phyloP scores from a whole-genome alignment of 1,284 basidiomycete species.

The Puccinia polysora region DNA sequence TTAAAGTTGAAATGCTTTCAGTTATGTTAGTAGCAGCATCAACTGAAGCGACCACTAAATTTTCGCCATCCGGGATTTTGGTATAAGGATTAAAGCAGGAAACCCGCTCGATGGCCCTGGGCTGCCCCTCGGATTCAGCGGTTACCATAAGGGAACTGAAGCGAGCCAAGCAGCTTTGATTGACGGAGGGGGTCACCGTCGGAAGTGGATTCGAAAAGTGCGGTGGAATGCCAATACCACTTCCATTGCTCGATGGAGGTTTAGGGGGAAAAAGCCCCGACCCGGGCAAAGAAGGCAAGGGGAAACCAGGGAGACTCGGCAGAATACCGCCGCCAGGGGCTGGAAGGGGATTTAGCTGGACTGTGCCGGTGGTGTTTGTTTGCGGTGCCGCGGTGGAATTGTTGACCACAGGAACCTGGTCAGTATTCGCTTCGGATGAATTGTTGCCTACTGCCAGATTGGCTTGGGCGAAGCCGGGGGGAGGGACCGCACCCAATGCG shows the following conservation, averaged over 20 bases:
- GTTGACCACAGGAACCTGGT: constrained; percentile 1
- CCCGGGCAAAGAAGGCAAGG: background rate
- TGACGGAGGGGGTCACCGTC: constrained; percentile 1
- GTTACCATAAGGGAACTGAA: background rate
- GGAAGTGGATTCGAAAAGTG: background rate
- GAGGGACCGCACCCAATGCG: constrained; percentile 6
- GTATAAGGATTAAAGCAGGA: constrained; percentile 23
- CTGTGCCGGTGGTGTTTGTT: too few species aligned
- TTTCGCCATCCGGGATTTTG: constrained; percentile 20
- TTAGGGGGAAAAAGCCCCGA: constrained; percentile 4
- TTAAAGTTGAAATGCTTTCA: background rate
- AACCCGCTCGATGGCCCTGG: background rate
- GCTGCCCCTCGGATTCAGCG: constrained; percentile 5
- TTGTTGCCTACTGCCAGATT: background rate
- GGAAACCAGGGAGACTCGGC: background rate
- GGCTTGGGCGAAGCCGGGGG: constrained; percentile 11
- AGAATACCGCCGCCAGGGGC: background rate
- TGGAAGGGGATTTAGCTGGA: too few species aligned
- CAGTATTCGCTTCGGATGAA: background rate
- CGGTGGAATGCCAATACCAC: background rate
- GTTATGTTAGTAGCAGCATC: constrained; percentile 26
- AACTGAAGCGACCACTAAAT: constrained; percentile 15
- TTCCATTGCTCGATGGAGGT: background rate
- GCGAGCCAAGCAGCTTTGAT: constrained; percentile 17
- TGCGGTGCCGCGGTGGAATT: constrained; percentile 11